Percentiles rank a stretch among this genome's conserved stretches.
These are phyloP conservation scores for Uronychia setigera DNA, from an alignment of 73 alveolate species.

Conservation along the genomic window DNA sequence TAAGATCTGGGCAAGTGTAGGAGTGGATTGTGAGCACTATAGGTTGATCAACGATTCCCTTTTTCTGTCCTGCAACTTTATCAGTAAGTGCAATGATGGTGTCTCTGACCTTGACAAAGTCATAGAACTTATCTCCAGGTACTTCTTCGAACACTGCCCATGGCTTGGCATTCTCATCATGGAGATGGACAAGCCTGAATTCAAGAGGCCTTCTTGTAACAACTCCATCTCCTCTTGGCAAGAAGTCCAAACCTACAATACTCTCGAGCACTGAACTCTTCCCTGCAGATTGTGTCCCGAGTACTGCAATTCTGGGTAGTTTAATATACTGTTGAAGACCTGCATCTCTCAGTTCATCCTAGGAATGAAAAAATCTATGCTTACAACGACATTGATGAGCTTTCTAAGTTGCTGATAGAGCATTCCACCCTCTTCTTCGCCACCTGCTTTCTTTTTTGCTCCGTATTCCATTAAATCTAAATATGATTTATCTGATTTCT, in stretches of 20 bases:
- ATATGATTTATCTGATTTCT: too few species aligned
- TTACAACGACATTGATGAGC: slow-evolving; percentile 72
- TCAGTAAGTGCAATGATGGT: slow-evolving; percentile 82
- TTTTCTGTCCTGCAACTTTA: slow-evolving; percentile 83
- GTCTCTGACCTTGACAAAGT: slow-evolving; percentile 91
- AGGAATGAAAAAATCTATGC: slow-evolving; percentile 3
- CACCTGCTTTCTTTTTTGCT: slow-evolving; percentile 3
- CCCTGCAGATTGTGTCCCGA: slow-evolving; percentile 87
- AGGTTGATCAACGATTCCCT: slow-evolving; percentile 95
- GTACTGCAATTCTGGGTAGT: slow-evolving; percentile 94
- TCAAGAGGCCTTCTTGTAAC: slow-evolving; percentile 92
- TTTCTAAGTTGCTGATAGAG: slow-evolving; percentile 69
- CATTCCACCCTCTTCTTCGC: slow-evolving; percentile 47
- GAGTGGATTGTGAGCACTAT: slow-evolving; percentile 95
- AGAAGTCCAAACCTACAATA: slow-evolving; percentile 98
- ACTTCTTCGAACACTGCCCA: slow-evolving; percentile 96
- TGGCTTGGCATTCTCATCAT: slow-evolving; percentile 72
- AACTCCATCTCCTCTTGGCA: slow-evolving; percentile 98
- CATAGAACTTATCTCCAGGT: slow-evolving; percentile 90
- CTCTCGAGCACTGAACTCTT: slow-evolving; percentile 96
- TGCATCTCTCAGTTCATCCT: slow-evolving; percentile 97
- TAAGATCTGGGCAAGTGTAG: slow-evolving; percentile 97
- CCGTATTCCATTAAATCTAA: neutral
- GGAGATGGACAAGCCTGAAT: slow-evolving; percentile 72
- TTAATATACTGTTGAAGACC: slow-evolving; percentile 97